These are phyloP conservation scores for Thermothelomyces thermophilus DNA, from an alignment of 2,329 filamentous ascomycete genomes.

Conservation along the genomic window DNA sequence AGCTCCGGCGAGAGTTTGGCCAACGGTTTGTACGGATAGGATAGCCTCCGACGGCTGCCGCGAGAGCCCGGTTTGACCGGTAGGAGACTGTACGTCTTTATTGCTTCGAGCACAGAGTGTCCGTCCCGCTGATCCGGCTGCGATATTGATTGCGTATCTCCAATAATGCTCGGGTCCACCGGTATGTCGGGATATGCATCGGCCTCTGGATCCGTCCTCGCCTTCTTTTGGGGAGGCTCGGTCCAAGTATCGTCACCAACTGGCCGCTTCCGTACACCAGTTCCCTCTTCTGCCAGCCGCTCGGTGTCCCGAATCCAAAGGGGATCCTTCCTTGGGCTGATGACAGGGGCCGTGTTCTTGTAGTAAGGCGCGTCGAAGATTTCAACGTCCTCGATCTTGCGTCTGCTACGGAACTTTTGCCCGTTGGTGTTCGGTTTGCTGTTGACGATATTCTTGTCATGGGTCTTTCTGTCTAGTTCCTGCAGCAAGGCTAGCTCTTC, in stretches of 20 bases:
- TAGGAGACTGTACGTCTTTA: conserved; percentile 24
- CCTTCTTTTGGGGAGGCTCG: conserved; percentile 14
- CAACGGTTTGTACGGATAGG: conserved; percentile 12
- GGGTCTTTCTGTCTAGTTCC: conserved; percentile 18
- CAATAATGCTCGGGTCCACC: conserved; percentile 16
- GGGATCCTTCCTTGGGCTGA: conserved; percentile 14
- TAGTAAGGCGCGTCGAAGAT: conserved; percentile 47
- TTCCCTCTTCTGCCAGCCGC: neutral
- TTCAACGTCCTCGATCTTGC: conserved; percentile 38
- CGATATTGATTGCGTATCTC: neutral
- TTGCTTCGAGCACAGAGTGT: conserved; percentile 22
- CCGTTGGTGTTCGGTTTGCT: conserved; percentile 22
- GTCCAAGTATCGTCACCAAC: conserved; percentile 6
- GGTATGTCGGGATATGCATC: conserved; percentile 12
- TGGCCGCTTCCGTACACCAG: conserved; percentile 11
- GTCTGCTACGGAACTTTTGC: conserved; percentile 29
- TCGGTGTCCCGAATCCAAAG: conserved; percentile 17
- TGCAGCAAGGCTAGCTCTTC: conserved; percentile 32
- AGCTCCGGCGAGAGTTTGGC: conserved; percentile 21
- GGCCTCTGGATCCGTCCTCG: conserved; percentile 1
- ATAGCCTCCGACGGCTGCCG: conserved; percentile 7
- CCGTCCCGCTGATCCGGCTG: conserved; percentile 5
- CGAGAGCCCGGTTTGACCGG: conserved; percentile 19
- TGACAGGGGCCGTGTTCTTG: conserved; percentile 22
- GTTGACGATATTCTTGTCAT: conserved; percentile 13